Evolutionary conservation across 2,329 filamentous ascomycete genomes (phyloP), one percentile per base, ranked within the genome.

Genomic region (Fusarium sublunatum): DNA sequence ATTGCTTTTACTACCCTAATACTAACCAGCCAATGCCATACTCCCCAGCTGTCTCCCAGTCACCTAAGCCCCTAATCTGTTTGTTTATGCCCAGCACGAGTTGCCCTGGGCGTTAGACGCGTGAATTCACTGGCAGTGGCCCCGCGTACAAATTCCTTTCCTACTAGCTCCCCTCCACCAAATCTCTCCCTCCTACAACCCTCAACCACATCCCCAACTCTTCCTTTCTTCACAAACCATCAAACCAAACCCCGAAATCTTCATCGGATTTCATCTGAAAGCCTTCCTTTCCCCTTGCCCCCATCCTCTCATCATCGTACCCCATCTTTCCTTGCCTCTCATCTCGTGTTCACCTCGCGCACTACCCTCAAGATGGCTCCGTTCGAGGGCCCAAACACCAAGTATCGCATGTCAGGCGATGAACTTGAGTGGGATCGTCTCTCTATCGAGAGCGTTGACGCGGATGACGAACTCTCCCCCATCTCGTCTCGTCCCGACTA

Each of bases 81-180:
- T 40, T 53, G 32, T 44, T 39, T 40, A 57, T 13, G 22, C 28
- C 39, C 26, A 42, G 56, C 34, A 26, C 7, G 9, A 12, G 32
- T 24, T 25, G 12, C 28, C 35, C 8, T 42, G 41, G 25, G 48
- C 47, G 40, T 38, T 12, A 28, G 38, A 25, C 39, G 54, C 32
- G 38, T 48, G 19, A 7, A 29, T 60, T 35, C 34, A 32, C 45
- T 19, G 38, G 25, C 48, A 31, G 11, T 39, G 10, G 28, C 48
- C 35, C 32, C 40, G 41, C 44, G 34, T 58, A 11, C 38, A 36
- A 28, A 25, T 60, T 22, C 38, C 26, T 28, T 15, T 46, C 28
- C 43, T 59, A 36, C 12, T 19, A 15, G 28, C 24, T 41, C 31
- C 19, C 29, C 34, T 9, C 12, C 32, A 13, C 31, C 24, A 36